These are phyloP conservation scores for Podosphaera xanthii DNA, from an alignment of 2,329 filamentous ascomycete species.

Conservation along the genomic window DNA sequence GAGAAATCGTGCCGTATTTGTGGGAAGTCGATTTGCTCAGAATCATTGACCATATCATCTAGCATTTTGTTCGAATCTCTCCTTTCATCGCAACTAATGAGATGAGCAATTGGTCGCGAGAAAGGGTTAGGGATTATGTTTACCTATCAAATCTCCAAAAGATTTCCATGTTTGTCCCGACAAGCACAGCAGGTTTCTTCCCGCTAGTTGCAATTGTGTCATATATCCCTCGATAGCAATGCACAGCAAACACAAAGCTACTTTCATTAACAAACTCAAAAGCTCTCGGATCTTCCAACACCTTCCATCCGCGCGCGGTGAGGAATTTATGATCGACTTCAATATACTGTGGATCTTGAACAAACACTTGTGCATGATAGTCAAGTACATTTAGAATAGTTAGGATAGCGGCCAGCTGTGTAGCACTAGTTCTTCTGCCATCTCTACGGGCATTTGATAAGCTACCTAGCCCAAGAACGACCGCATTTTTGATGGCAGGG, in stretches of 20 bases:
- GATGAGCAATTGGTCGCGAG: neutral
- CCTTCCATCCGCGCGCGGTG: constrained; percentile 8
- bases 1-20: constrained; percentile 15
- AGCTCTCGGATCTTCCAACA: constrained; percentile 14
- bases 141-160: constrained; percentile 11
- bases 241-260: constrained; percentile 16
- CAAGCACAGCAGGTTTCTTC: constrained; percentile 10
- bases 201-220: constrained; percentile 8
- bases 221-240: constrained; percentile 16
- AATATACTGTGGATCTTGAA: constrained; percentile 16
- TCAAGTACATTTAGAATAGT: constrained; percentile 10
- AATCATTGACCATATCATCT: constrained; percentile 11
- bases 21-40: constrained; percentile 11
- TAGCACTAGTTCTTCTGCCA: constrained; percentile 11
- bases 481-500: constrained; percentile 9
- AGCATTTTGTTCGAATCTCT: constrained; percentile 5
- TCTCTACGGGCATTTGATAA: constrained; percentile 13
- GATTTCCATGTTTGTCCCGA: constrained; percentile 14
- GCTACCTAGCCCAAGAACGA: constrained; percentile 15
- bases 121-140: constrained; percentile 1
- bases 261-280: constrained; percentile 9
- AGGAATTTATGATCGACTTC: constrained; percentile 14
- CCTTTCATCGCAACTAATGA: constrained; percentile 3
- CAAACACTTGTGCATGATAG: constrained; percentile 3
- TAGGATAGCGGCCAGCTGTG: constrained; percentile 14